A percentile compares a stretch with the other conserved stretches of the same genome.
Conservation (phyloP, 2,329 filamentous ascomycete species). For the Neofusicoccum laricinum region DNA sequence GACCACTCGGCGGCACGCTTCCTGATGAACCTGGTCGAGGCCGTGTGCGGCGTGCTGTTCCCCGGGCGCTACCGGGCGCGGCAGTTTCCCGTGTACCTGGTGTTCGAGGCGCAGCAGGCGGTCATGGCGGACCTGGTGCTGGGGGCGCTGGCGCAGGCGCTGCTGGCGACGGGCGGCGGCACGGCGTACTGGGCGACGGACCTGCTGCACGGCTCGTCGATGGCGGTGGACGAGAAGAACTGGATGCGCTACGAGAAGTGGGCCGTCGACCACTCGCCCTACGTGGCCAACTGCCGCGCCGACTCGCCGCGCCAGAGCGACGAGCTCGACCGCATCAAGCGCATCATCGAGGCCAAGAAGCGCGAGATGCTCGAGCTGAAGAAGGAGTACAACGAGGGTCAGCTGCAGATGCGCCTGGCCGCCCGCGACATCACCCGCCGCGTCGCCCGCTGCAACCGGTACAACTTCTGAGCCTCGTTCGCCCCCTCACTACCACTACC, state of each 20-base stretch:
- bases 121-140: slow-evolving; percentile 17
- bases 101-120: slow-evolving; percentile 17
- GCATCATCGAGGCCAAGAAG: slow-evolving; percentile 18
- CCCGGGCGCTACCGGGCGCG: not conserved
- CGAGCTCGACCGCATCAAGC: slow-evolving; percentile 17
- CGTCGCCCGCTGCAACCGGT: slow-evolving; percentile 17
- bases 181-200: slow-evolving; percentile 16
- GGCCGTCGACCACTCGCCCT: slow-evolving; percentile 16
- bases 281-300: slow-evolving; percentile 17
- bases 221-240: slow-evolving; percentile 17
- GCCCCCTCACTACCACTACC: not conserved
- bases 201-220: slow-evolving; percentile 11
- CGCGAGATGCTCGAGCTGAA: slow-evolving; percentile 17
- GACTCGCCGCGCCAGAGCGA: slow-evolving; percentile 13
- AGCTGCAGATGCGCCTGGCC: slow-evolving; percentile 17
- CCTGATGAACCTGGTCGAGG: slow-evolving; percentile 17
- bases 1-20: slow-evolving; percentile 4
- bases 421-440: slow-evolving; percentile 15
- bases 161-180: slow-evolving; percentile 13
- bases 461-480: slow-evolving; percentile 7
- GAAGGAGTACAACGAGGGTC: slow-evolving; percentile 18
- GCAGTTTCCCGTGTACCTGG: slow-evolving; percentile 15
- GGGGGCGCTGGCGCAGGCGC: slow-evolving; percentile 11
- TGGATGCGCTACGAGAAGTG: slow-evolving; percentile 17
- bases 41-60: slow-evolving; percentile 9